Conservation (phyloP, 257 asterid species). For the Apocynum venetum region DNA sequence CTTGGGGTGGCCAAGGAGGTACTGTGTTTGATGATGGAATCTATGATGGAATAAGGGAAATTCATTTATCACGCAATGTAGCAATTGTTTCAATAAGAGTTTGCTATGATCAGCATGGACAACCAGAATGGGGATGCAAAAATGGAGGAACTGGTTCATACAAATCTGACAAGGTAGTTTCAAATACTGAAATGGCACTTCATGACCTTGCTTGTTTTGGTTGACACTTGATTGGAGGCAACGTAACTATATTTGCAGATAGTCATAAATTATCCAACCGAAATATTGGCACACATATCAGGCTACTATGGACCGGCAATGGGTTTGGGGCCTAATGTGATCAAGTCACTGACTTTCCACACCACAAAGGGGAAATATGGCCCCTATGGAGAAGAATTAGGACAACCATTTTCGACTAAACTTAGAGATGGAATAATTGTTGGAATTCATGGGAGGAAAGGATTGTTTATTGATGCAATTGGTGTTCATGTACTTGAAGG, state of each 20-base stretch:
- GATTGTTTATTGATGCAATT: constrained; percentile 66
- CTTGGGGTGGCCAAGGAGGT: constrained; percentile 87
- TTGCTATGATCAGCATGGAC: constrained; percentile 54
- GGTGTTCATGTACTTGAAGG: constrained; percentile 65
- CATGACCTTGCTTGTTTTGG: neutral
- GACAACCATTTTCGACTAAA: constrained; percentile 55
- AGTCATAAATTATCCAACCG: constrained; percentile 62
- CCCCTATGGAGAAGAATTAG: constrained; percentile 78
- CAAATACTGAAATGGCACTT: neutral
- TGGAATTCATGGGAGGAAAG: constrained; percentile 79
- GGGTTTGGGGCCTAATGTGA: constrained; percentile 70
- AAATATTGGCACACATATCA: constrained; percentile 61
- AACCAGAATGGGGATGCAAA: constrained; percentile 66
- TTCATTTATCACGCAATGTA: constrained; percentile 54
- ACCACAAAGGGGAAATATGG: constrained; percentile 66
- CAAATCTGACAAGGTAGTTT: constrained; percentile 54
- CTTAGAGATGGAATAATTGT: constrained; percentile 51
- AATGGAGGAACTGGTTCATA: constrained; percentile 71
- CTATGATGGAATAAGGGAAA: constrained; percentile 62
- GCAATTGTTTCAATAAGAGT: constrained; percentile 55
- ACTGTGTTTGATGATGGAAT: constrained; percentile 66
- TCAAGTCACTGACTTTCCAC: constrained; percentile 69
- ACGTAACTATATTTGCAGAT: constrained; percentile 35
- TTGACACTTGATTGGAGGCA: neutral
- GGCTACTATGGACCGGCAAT: constrained; percentile 64